Conservation (phyloP, 148 eudicot genomes). For the Vaccinium vitisidaea region DNA sequence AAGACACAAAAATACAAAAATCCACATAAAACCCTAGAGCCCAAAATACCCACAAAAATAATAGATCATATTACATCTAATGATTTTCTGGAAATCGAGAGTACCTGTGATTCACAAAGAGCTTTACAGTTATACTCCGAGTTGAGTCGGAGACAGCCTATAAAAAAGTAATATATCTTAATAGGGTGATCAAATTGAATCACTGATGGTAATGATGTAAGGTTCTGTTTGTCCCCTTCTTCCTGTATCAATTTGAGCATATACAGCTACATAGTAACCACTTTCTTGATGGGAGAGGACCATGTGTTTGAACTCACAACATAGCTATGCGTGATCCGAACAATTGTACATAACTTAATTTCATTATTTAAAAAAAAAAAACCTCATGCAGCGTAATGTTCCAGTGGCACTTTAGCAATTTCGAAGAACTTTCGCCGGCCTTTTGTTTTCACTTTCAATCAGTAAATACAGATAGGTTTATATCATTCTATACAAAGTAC, state of each 20-base stretch:
- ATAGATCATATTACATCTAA: not conserved
- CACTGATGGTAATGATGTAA: conserved; percentile 27
- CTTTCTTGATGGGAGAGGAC: conserved; percentile 1
- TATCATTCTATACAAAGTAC: not conserved
- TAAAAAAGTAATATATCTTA: not conserved
- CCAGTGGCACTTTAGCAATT: not conserved
- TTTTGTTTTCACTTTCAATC: not conserved
- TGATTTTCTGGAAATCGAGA: not conserved
- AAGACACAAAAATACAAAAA: not conserved
- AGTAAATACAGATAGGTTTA: not conserved
- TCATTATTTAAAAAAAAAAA: not conserved
- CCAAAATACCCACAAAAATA: too few species aligned
- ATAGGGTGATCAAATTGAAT: not conserved
- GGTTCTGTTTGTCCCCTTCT: conserved; percentile 29
- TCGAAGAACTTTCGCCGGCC: not conserved
- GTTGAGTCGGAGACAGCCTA: not conserved
- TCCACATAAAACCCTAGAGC: too few species aligned
- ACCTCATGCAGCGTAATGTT: not conserved
- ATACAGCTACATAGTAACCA: conserved; percentile 7
- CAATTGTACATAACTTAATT: not conserved
- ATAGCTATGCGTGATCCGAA: not conserved
- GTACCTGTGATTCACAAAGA: not conserved
- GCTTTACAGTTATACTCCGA: not conserved
- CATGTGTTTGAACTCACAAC: not conserved
- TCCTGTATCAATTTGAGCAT: conserved; percentile 11